A percentile compares a stretch with the other conserved stretches of the same genome.
Evolutionary conservation across 2,329 filamentous ascomycete species (phyloP).

Genomic region (Tothia fuscella): DNA sequence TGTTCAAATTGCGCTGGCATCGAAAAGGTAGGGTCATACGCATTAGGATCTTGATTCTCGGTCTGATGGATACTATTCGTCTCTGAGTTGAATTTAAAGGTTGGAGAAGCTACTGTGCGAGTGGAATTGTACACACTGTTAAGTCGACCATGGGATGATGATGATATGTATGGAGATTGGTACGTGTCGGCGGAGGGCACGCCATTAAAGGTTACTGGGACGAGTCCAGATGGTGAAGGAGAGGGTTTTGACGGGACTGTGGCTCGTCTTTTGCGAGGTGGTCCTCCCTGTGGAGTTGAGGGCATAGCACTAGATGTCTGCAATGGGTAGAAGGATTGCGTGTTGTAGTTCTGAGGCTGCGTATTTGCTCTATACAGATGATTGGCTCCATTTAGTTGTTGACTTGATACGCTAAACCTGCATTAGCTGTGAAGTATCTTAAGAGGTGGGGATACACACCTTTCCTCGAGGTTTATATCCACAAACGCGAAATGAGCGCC

Average conservation of each 20-base stretch:
- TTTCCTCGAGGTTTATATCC: constrained; percentile 54
- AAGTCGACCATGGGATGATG: too few relatives aligned
- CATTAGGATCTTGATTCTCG: constrained; percentile 4
- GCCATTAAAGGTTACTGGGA: constrained; percentile 1
- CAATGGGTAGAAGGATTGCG: background rate
- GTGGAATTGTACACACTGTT: too few relatives aligned
- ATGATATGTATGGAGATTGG: constrained; percentile 9
- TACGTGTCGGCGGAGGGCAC: constrained; percentile 12
- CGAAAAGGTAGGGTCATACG: constrained; percentile 30
- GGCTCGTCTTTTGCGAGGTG: constrained; percentile 5
- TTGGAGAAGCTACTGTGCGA: too few relatives aligned
- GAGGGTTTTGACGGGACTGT: background rate
- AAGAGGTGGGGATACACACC: too few relatives aligned
- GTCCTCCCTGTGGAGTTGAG: background rate
- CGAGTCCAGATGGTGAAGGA: background rate
- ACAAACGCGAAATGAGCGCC: constrained; percentile 60
- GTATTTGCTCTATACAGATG: background rate
- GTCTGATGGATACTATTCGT: too few relatives aligned
- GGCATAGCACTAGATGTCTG: constrained; percentile 3
- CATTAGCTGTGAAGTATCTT: too few relatives aligned
- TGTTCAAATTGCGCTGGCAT: constrained; percentile 20
- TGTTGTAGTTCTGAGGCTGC: background rate
- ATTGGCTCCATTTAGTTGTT: too few relatives aligned
- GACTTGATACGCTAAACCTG: too few relatives aligned
- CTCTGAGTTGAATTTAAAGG: too few relatives aligned